phyloP scores from a whole-genome alignment of 805 yeast species.

The Jamesozyma piceae region DNA sequence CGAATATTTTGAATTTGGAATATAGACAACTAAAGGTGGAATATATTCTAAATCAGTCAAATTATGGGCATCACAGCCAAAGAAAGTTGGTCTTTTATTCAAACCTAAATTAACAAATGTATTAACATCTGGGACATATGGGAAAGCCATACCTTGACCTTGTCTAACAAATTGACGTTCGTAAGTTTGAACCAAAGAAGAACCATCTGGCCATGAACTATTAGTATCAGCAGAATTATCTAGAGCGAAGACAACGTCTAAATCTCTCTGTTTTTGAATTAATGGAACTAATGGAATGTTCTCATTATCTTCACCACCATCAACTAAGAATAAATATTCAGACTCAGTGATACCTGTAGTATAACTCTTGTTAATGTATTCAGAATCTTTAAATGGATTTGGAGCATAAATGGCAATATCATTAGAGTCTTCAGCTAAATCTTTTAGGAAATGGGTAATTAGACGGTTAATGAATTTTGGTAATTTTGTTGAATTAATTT shows the following conservation, averaged over 20 bases:
- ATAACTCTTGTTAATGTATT: constrained; percentile 25
- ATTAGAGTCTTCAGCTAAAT: constrained; percentile 41
- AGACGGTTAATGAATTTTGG: constrained; percentile 34
- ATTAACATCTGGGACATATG: constrained; percentile 64
- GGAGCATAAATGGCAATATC: constrained; percentile 68
- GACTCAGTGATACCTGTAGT: constrained; percentile 33
- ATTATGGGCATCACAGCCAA: constrained; percentile 68
- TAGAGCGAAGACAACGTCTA: constrained; percentile 58
- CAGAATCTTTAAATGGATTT: constrained; percentile 53
- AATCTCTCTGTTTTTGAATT: constrained; percentile 46
- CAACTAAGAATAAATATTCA: constrained; percentile 45
- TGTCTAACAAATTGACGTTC: constrained; percentile 46
- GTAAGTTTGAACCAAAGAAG: constrained; percentile 47
- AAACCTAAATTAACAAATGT: constrained; percentile 53
- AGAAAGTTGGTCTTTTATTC: constrained; percentile 64
- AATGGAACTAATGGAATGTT: constrained; percentile 58
- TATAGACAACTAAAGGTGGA: constrained; percentile 72
- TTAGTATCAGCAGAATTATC: constrained; percentile 61
- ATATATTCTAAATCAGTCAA: constrained; percentile 44
- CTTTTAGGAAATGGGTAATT: constrained; percentile 37
- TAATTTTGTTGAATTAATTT: constrained; percentile 38
- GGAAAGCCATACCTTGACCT: constrained; percentile 58
- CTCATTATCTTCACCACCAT: constrained; percentile 65
- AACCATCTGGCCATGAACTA: constrained; percentile 57
- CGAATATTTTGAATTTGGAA: constrained; percentile 63